Evolutionary conservation across 768 basidiomycete genomes (phyloP), one percentile per base, ranked within the genome.

Genomic region (Gymnopilus dilepis): DNA sequence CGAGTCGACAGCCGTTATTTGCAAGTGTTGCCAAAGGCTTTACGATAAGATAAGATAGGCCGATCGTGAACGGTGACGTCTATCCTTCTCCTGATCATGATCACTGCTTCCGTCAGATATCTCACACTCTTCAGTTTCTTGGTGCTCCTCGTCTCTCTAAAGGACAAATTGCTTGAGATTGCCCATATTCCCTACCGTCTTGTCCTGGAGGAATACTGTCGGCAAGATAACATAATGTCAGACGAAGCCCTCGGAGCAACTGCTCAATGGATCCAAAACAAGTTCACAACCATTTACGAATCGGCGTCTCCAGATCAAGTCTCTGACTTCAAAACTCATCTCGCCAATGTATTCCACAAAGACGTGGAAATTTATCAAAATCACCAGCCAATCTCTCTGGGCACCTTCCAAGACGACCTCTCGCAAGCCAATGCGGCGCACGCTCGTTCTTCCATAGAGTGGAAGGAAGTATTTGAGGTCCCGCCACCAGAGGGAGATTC

Each of bases 381-480:
- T 38, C 65, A 64, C 56, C 41, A 57, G 47, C 54, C 59, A 28
- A 34, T 58, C 4, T 34, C 62, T 2, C 19, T 57, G n/a, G 62
- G 60, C n/a, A 43, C 56, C 0, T 63, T 67, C 42, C 43, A 58
- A 24, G 38, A 50, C 37, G 40, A 37, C 33, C 62, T 64, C 15
- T 59, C 43, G 24, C 43, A 33, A 2, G 28, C 52, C 51, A 53
- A 45, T 9, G 42, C 58, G 12, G 60, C 58, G 13, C 26, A 43
- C 7, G 37, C 34, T 2, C 24, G 42, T 3, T 45, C 53, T 1
- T 59, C 37, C 11, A 45, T 70, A 9, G 65, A 64, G 28, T 70
- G 66, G 65, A 64, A 60, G 17, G 65, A 68, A 24, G 6, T 61
- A 0, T 52, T 67, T 2, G 69, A 67, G 12, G 57, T 58, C 4